Percentiles rank a stretch among this genome's conserved stretches.
Conservation (phyloP, 2,329 filamentous ascomycete genomes). For the Penicillium griseofulvum region DNA sequence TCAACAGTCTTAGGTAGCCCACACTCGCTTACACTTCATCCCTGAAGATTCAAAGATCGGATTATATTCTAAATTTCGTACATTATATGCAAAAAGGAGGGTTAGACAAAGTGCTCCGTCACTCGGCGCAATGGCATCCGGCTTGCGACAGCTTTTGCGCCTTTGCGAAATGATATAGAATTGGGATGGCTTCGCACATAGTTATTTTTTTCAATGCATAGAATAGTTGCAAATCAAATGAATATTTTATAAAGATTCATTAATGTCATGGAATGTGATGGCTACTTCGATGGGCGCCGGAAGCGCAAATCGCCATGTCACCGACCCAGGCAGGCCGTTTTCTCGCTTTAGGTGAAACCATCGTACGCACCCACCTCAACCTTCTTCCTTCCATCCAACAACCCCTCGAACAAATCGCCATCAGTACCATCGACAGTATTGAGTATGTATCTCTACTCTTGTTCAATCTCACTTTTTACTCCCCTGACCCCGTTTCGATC, state of each 20-base stretch:
- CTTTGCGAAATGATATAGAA: constrained; percentile 18
- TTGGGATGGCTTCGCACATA: neutral
- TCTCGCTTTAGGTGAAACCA: constrained; percentile 45
- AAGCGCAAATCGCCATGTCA: constrained; percentile 34
- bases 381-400: constrained; percentile 22
- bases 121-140: constrained; percentile 25
- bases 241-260: neutral
- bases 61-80: constrained; percentile 3
- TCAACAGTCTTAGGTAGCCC: neutral
- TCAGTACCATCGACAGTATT: constrained; percentile 3
- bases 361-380: constrained; percentile 34
- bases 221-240: neutral
- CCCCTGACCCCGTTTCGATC: constrained; percentile 24
- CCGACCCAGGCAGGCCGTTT: constrained; percentile 32
- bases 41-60: neutral
- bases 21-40: neutral
- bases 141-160: constrained; percentile 28
- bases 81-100: neutral
- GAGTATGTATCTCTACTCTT: constrained; percentile 18
- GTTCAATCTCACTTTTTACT: constrained; percentile 14
- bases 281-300: constrained; percentile 20
- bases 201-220: constrained; percentile 1
- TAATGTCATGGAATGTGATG: constrained; percentile 18
- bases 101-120: constrained; percentile 17
- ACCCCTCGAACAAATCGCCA: constrained; percentile 13